Base-by-base conservation (phyloP, 805 yeast species). In the Ogataea paradorogensis region DNA sequence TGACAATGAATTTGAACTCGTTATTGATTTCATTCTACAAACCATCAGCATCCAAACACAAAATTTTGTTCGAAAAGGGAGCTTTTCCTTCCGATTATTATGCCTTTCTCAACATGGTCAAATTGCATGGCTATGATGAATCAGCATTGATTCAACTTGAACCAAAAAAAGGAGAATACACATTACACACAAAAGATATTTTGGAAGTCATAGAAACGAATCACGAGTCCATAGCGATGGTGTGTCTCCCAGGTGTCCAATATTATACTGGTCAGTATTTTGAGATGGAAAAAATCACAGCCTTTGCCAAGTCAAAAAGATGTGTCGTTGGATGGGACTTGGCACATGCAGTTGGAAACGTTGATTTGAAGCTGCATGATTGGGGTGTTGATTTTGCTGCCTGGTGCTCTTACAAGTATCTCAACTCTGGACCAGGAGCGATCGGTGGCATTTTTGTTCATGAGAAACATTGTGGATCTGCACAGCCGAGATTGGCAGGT, bases 321-420 rank as follows among this genome's bases (percentile, higher is more conserved):
- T 71, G 84, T 25, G 66, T 74, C 1, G 84, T 82, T 21, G 97
- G 96, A 1, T 90, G 96, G 96, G 98, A 90, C 61, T 69, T 90
- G 50, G 98, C 98, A 1, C 98, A 90, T 59, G 96, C 95, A 1
- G 91, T 73, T 2, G 98, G 97, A 2, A 91, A 91, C 59, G 90
- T 87, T 2, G 80, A 78, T 7, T 62, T 91, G 37, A 52, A 73
- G 34, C 65, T 90, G 37, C 97, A 90, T 58, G 87, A 85, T 34
- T 90, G 96, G 96, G 66, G 73, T 41, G 93, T 86, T 4, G 98
- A 90, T 62, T 89, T 90, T 67, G 98, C 97, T 1, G 87, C 78
- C 14, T 90, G 96, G 89, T 90, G 98, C 60, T 80, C 95, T 4
- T 90, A 90, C 69, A 90, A 90, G 60, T 90, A 90, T 58, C 64